A percentile compares a stretch with the other conserved stretches of the same genome.
phyloP scores from a whole-genome alignment of 202 grass and related monocot genomes.

The Cymbopogon flexuosus region DNA sequence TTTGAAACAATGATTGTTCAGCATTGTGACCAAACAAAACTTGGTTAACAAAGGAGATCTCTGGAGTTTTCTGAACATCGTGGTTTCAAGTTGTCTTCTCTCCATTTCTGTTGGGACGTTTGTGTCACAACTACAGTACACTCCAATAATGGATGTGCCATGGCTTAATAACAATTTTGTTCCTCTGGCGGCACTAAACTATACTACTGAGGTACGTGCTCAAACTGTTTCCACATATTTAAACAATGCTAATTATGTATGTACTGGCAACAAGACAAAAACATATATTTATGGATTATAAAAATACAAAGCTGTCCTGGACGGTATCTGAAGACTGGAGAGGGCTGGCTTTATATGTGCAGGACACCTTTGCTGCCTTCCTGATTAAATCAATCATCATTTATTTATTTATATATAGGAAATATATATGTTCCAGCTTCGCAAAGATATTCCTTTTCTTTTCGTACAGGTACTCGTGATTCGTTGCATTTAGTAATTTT shows the following conservation, averaged over 20 bases:
- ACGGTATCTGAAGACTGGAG: background rate
- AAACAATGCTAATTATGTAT: background rate
- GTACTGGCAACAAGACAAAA: slow-evolving; percentile 3
- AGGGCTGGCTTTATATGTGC: background rate
- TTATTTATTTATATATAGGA: background rate
- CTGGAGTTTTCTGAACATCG: background rate
- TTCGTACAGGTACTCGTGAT: background rate
- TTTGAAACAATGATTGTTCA: slow-evolving; percentile 2
- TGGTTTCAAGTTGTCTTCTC: background rate
- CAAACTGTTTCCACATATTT: slow-evolving; percentile 31
- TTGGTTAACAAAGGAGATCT: background rate
- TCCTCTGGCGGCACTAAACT: background rate
- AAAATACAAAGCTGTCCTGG: slow-evolving; percentile 14
- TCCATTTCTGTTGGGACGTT: slow-evolving; percentile 25
- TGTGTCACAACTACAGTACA: slow-evolving; percentile 14
- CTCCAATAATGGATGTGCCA: background rate
- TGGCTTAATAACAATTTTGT: background rate
- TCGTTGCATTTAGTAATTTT: slow-evolving; percentile 24
- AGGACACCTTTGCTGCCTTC: slow-evolving; percentile 13
- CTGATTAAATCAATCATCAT: background rate
- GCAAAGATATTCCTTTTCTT: background rate
- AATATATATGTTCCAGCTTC: background rate
- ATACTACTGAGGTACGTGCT: slow-evolving; percentile 28
- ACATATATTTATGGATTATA: background rate
- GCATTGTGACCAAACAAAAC: slow-evolving; percentile 8